Evolutionary conservation across 176 grass and related monocot genomes (phyloP).

Genomic region (Lolium perenne): DNA sequence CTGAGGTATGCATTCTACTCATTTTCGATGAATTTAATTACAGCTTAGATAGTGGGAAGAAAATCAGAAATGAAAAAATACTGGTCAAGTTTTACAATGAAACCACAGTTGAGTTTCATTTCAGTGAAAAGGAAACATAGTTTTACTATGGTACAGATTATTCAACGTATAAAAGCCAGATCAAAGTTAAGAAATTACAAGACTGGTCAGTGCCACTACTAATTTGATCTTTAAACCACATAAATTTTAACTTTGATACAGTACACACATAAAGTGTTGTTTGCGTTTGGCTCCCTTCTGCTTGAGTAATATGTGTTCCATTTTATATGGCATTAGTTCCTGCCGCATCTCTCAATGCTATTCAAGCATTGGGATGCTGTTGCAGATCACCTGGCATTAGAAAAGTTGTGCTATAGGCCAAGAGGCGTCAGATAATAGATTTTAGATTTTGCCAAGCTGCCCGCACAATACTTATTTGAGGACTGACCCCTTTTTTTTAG

Average conservation of each 20-base stretch:
- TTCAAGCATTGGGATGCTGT: slow-evolving; percentile 18
- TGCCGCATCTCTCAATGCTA: not conserved
- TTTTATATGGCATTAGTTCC: not conserved
- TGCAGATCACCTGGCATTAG: slow-evolving; percentile 13
- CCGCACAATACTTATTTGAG: not conserved
- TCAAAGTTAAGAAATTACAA: not conserved
- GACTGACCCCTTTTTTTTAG: not conserved
- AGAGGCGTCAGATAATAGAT: slow-evolving; percentile 8
- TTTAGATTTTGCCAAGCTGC: not conserved
- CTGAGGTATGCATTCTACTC: slow-evolving; percentile 61
- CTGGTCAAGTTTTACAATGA: slow-evolving; percentile 4
- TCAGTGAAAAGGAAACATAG: not conserved
- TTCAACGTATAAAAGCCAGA: not conserved
- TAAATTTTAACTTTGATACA: too few relatives aligned
- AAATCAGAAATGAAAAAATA: not conserved
- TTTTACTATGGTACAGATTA: not conserved
- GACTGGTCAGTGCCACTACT: not conserved
- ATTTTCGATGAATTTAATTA: slow-evolving; percentile 18
- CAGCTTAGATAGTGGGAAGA: slow-evolving; percentile 22
- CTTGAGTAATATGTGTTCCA: not conserved
- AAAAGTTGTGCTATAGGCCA: slow-evolving; percentile 6
- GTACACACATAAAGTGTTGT: not conserved
- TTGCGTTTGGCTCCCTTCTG: not conserved
- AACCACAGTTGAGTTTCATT: not conserved
- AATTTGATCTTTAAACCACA: not conserved